These are phyloP conservation scores for Geotrichum klebahnii DNA, from an alignment of 1,139 yeast species.

Conservation along the genomic window DNA sequence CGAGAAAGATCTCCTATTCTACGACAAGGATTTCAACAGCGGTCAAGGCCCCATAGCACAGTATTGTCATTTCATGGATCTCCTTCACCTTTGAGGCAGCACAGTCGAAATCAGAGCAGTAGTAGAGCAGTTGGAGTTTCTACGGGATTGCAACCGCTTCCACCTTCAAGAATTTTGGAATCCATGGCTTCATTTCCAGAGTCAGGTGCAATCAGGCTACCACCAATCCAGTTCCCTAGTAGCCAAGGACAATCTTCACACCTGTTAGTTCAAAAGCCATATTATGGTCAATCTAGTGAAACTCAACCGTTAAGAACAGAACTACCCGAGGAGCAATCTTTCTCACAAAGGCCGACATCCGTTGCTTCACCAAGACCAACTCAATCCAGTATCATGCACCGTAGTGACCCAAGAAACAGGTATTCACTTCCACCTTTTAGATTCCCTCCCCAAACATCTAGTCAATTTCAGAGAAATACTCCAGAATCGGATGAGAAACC, in stretches of 20 bases:
- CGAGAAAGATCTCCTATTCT: neutral
- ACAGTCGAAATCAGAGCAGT: conserved; percentile 6
- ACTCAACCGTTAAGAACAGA: neutral
- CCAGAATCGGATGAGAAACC: no score
- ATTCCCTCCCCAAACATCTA: conserved; percentile 9
- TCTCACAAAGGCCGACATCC: neutral
- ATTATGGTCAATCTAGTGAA: neutral
- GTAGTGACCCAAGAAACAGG: conserved; percentile 4
- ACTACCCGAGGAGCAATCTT: neutral
- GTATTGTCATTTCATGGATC: conserved; percentile 5
- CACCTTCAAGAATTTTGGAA: conserved; percentile 2
- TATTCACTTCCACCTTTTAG: conserved; percentile 16
- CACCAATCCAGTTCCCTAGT: conserved; percentile 15
- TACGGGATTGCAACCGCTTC: neutral
- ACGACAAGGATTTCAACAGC: neutral
- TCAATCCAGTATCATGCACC: neutral
- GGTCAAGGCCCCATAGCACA: conserved; percentile 6
- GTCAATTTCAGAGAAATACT: no score
- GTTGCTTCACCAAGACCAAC: neutral
- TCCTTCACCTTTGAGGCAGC: conserved; percentile 9
- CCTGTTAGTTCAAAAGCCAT: neutral
- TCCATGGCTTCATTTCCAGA: conserved; percentile 2
- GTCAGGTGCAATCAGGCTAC: conserved; percentile 13
- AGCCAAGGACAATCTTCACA: neutral
- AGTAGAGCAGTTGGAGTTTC: neutral